Percentiles rank a stretch among this genome's conserved stretches.
These are phyloP conservation scores for Penicillium parvum DNA, from an alignment of 495 filamentous ascomycete genomes.

Conservation along the genomic window DNA sequence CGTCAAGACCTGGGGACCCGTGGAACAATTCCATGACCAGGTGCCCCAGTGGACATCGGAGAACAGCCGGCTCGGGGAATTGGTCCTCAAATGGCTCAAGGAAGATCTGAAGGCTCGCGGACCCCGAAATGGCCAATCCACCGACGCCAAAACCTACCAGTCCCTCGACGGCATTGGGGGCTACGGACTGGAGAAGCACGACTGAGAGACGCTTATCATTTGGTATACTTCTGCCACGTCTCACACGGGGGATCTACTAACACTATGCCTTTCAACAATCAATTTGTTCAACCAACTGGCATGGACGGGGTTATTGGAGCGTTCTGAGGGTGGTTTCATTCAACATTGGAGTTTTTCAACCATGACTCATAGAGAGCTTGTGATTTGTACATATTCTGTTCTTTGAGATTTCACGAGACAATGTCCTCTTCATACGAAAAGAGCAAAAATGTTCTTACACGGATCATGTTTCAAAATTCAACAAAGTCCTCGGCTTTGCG, in stretches of 20 bases:
- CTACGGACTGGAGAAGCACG: conserved; percentile 70
- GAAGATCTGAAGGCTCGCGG: conserved; percentile 79
- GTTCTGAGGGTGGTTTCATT: conserved; percentile 26
- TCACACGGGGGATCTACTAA: conserved; percentile 9
- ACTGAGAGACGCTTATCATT: conserved; percentile 8
- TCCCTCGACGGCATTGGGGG: conserved; percentile 66
- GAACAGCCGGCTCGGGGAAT: conserved; percentile 72
- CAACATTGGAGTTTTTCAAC: conserved; percentile 35
- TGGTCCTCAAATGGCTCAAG: conserved; percentile 84
- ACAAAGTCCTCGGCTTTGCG: no score
- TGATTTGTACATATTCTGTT: not conserved
- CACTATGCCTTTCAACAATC: conserved; percentile 30
- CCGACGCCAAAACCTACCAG: conserved; percentile 68
- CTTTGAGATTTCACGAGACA: not conserved
- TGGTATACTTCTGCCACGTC: conserved; percentile 1
- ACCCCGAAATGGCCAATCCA: conserved; percentile 57
- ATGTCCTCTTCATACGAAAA: not conserved
- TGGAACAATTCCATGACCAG: conserved; percentile 51
- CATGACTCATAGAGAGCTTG: conserved; percentile 22
- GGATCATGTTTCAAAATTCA: no score
- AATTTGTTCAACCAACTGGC: conserved; percentile 29
- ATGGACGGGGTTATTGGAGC: conserved; percentile 22
- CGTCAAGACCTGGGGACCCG: conserved; percentile 77
- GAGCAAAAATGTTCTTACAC: no score
- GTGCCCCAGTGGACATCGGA: conserved; percentile 41